Percentiles rank a stretch among this genome's conserved stretches.
These are phyloP conservation scores for Lactarius hengduanensis DNA, from an alignment of 768 basidiomycete genomes.

Conservation along the genomic window DNA sequence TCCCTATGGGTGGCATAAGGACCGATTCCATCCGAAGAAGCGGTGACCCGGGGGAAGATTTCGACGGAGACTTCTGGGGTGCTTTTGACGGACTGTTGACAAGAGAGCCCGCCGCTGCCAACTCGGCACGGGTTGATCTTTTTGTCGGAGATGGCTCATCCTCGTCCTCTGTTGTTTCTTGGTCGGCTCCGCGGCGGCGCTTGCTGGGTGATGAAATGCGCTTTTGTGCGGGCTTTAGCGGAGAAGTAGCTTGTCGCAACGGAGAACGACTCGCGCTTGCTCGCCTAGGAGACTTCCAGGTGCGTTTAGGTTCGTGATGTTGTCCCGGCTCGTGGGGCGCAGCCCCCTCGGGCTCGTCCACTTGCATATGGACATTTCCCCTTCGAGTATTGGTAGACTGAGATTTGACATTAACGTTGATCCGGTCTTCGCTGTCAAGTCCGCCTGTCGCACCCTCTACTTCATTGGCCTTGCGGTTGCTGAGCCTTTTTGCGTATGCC, in stretches of 20 bases:
- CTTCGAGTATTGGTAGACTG: neutral
- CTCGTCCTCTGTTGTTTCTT: slow-evolving; percentile 9
- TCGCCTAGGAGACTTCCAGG: slow-evolving; percentile 2
- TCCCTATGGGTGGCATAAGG: slow-evolving; percentile 25
- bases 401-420: slow-evolving; percentile 26
- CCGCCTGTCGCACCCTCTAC: slow-evolving; percentile 32
- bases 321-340: neutral
- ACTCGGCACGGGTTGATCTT: slow-evolving; percentile 15
- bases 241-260: neutral
- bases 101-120: neutral
- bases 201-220: neutral
- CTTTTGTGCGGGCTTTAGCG: neutral
- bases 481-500: slow-evolving; percentile 30
- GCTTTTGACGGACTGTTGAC: neutral
- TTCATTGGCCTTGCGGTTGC: slow-evolving; percentile 29
- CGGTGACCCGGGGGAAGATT: slow-evolving; percentile 6
- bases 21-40: slow-evolving; percentile 21
- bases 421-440: slow-evolving; percentile 27
- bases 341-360: neutral
- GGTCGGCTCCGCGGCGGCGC: slow-evolving; percentile 7
- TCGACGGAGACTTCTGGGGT: slow-evolving; percentile 21
- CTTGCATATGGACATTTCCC: neutral
- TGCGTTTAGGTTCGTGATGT: neutral
- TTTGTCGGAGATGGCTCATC: slow-evolving; percentile 18
- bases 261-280: neutral